These are phyloP conservation scores for Prinsepia uniflora DNA, from an alignment of 306 rosid species.

Conservation along the genomic window DNA sequence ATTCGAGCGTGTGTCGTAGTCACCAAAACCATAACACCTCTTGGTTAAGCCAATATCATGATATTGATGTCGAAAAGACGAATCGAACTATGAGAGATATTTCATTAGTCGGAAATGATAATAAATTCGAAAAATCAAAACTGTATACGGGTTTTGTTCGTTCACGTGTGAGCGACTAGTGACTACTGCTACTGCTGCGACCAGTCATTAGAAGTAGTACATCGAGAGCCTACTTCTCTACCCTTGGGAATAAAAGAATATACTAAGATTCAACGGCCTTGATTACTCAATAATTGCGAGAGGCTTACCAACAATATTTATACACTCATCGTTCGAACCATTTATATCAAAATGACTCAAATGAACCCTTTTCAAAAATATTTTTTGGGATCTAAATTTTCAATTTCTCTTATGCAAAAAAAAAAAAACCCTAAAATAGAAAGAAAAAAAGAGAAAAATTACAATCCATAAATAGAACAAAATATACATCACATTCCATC, in stretches of 20 bases:
- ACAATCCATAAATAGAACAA: background rate
- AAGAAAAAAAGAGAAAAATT: background rate
- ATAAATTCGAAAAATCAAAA: too few species aligned
- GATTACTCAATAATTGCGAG: conserved; percentile 21
- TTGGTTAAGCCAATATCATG: background rate
- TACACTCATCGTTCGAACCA: conserved; percentile 1
- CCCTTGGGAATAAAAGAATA: conserved; percentile 5
- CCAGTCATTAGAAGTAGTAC: background rate
- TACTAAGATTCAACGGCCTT: conserved; percentile 23
- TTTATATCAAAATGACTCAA: background rate
- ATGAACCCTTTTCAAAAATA: background rate
- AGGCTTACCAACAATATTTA: conserved; percentile 17
- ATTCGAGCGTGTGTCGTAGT: background rate
- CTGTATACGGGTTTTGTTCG: too few species aligned
- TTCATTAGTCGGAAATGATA: too few species aligned
- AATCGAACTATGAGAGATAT: background rate
- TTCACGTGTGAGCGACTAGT: background rate
- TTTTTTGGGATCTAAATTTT: background rate
- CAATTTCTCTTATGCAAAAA: too few species aligned
- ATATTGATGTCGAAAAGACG: background rate
- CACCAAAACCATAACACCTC: background rate
- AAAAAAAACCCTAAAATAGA: too few species aligned
- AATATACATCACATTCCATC: background rate
- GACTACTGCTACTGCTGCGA: background rate
- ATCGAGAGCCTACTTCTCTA: background rate